These are phyloP conservation scores for Madurella fahalii DNA, from an alignment of 2,329 filamentous ascomycete species.

Conservation along the genomic window DNA sequence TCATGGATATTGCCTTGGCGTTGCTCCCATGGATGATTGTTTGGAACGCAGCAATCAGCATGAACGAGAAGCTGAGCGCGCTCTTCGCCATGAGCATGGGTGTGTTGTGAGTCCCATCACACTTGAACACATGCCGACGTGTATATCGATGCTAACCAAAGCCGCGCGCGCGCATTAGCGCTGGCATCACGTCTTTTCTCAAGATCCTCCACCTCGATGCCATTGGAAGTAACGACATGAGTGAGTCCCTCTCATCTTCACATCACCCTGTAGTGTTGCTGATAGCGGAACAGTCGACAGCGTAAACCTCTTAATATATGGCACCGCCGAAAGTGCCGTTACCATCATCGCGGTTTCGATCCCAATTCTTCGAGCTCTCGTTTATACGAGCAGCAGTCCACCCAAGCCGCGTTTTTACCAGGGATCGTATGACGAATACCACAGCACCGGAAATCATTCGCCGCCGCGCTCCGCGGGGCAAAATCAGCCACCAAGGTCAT, in stretches of 20 bases:
- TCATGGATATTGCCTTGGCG: slow-evolving; percentile 34
- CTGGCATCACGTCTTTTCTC: slow-evolving; percentile 7
- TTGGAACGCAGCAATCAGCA: slow-evolving; percentile 34
- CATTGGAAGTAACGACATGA: background rate
- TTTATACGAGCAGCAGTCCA: background rate
- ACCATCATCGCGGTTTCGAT: slow-evolving; percentile 12
- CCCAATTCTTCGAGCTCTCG: slow-evolving; percentile 1
- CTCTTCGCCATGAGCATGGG: slow-evolving; percentile 41
- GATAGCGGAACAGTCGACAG: background rate
- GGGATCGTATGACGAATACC: background rate
- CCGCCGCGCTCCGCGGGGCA: too few relatives aligned
- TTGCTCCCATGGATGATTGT: slow-evolving; percentile 38
- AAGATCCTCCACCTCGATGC: slow-evolving; percentile 7
- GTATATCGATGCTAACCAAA: background rate
- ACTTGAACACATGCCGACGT: too few relatives aligned
- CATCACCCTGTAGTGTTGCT: too few relatives aligned
- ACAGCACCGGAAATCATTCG: too few relatives aligned
- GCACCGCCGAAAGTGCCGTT: slow-evolving; percentile 11
- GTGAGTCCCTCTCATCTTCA: background rate
- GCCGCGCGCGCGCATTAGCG: background rate
- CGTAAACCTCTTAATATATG: slow-evolving; percentile 4
- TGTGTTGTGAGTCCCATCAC: slow-evolving; percentile 27
- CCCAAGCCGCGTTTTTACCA: background rate
- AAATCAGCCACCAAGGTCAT: too few relatives aligned
- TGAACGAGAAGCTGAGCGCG: slow-evolving; percentile 37